Base-by-base conservation (phyloP, 75 land plant genomes). In the Pseudotsuga menziesii region DNA sequence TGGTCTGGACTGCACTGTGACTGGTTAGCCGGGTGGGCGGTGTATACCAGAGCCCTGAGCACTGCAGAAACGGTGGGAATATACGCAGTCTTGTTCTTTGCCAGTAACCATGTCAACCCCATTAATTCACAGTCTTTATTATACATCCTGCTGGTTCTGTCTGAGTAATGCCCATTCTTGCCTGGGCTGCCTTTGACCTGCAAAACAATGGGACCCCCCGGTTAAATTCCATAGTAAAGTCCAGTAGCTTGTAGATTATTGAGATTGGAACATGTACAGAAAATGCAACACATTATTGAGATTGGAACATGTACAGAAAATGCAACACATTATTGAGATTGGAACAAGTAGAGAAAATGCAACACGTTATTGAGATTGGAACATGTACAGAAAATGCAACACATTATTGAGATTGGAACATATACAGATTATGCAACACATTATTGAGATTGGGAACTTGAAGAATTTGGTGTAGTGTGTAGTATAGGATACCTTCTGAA, bases 31-130 rank as follows among this genome's bases (percentile, higher is more conserved):
- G 54, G 54, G 9, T 9, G 54, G 54, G 54, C 54, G 9, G 12
- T 48, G 88, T 89, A 93, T 83, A 93, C 81, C 23, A 93, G 74
- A 71, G 96, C 96, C 29, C 96, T 89, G 44, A 93, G 74, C 54
- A 91, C 94, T 0, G 94, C 91, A 12, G 96, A 91, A 2, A 91
- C 96, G 5, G 94, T 89, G 25, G 96, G 94, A 9, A 93, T 89
- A 81, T 91, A 91, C 3, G 86, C 85, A 67, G 94, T 89, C 78
- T 89, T 89, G 92, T 93, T 93, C 27, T 83, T 75, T 15, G 88
- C 88, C 44, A 93, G 81, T 36, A 93, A 81, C 96, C 94, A 93
- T 12, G 94, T 93, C 58, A 93, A 80, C 41, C 94, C 96, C 90
- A 89, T 89, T 23, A 92, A 80, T 82, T 88, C 83, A 81, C 95